Conservation (phyloP, 352 stramenopile species). For the Globisporangium middletonii region DNA sequence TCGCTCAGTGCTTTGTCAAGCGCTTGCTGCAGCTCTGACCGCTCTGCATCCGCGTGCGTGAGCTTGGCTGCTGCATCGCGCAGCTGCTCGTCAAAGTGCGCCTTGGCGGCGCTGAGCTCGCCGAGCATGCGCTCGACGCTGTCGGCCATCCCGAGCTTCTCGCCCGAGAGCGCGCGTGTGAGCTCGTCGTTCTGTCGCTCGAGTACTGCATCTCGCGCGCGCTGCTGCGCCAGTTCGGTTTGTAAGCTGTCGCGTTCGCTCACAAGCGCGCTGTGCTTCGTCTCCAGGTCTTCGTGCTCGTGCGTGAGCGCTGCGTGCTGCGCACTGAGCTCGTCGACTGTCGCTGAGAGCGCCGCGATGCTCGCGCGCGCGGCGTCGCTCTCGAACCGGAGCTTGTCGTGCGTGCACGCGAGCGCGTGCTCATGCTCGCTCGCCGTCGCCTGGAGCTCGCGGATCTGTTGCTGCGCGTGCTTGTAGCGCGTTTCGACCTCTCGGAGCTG, state of each 20-base stretch:
- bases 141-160: constrained; percentile 7
- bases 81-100: constrained; percentile 1
- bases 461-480: background rate
- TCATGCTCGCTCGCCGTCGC: constrained; percentile 6
- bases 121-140: background rate
- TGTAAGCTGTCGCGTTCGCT: background rate
- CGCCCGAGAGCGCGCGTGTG: constrained; percentile 1
- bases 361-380: background rate
- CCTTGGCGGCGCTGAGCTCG: constrained; percentile 1
- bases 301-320: background rate
- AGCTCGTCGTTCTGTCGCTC: constrained; percentile 8
- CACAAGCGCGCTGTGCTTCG: background rate
- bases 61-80: constrained; percentile 1
- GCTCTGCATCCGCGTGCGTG: background rate
- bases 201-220: background rate
- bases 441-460: constrained; percentile 7
- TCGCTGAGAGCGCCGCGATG: constrained; percentile 4
- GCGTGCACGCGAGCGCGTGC: constrained; percentile 4
- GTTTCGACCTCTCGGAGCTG: background rate
- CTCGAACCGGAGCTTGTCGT: constrained; percentile 11
- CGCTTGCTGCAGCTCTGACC: background rate
- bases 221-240: background rate
- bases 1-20: too few relatives aligned
- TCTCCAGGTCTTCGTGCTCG: constrained; percentile 1
- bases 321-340: constrained; percentile 4